Evolutionary conservation across 148 eudicot genomes (phyloP).

Genomic region (Amaranthus palmeri): DNA sequence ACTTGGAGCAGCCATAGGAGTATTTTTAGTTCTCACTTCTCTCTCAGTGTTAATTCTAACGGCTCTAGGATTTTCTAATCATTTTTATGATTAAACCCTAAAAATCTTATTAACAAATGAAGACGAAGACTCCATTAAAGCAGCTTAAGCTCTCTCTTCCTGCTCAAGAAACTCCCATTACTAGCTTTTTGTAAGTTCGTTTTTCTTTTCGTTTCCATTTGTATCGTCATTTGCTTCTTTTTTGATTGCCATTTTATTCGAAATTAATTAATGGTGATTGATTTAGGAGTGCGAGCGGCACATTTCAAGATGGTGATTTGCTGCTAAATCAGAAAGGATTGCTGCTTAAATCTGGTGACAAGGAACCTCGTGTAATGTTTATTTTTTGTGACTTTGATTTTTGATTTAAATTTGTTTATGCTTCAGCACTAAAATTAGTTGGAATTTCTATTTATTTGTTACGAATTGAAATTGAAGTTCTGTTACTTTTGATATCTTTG

Average conservation of each 20-base stretch:
- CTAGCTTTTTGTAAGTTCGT: constrained; percentile 57
- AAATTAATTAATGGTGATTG: background rate
- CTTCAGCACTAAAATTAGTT: background rate
- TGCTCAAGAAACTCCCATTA: constrained; percentile 63
- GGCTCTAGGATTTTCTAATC: too few relatives aligned
- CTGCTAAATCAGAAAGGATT: constrained; percentile 75
- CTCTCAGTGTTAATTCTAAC: too few relatives aligned
- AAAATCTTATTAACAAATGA: constrained; percentile 28
- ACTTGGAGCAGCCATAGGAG: too few relatives aligned
- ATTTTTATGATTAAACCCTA: background rate
- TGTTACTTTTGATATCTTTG: background rate
- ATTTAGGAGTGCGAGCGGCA: constrained; percentile 89
- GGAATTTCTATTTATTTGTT: background rate
- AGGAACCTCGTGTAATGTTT: constrained; percentile 48
- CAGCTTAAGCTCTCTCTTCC: constrained; percentile 93
- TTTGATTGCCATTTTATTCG: background rate
- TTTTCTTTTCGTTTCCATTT: background rate
- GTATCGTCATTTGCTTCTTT: background rate
- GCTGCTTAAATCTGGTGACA: constrained; percentile 61
- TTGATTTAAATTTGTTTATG: background rate
- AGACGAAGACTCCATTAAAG: constrained; percentile 70
- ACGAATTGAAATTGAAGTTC: background rate
- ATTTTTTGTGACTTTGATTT: background rate
- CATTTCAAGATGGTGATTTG: constrained; percentile 93
- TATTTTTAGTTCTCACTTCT: too few relatives aligned